Evolutionary conservation across 345 rosid genomes (phyloP), one percentile per base, ranked within the genome.

Genomic region (Salix dunnii): DNA sequence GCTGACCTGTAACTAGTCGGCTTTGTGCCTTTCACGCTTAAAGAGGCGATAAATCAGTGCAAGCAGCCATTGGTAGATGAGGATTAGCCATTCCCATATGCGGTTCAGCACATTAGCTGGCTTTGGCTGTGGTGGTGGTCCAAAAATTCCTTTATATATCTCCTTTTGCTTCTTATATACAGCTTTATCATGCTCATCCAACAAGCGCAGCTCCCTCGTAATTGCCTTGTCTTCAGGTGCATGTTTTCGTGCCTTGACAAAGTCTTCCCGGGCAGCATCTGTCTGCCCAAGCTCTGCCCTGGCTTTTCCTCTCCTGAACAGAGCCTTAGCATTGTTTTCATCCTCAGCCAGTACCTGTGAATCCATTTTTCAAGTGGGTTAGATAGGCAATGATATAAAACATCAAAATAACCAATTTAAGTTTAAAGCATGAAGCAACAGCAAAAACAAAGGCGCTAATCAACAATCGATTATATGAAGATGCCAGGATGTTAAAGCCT

Each of bases 251-350:
- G 94, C 98, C 87, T 91, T 93, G 13, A 83, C 77, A 74, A 91
- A 93, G 77, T 96, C 99, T 77, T 93, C 97, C 28, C 90, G 90
- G 8, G 98, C 97, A 74, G 94, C 91, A 64, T 93, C 99, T 33
- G 90, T 87, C 79, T 93, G 99, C 74, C 99, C 98, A 33, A 96
- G 96, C 81, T 96, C 98, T 38, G 94, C 86, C 81, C 86, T 88
- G 0, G 98, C 96, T 82, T 92, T 96, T 36, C 99, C 99, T 77
- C 98, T 87, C 74, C 99, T 93, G 82, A 91, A 93, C 79, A 93
- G 64, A 5, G 99, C 99, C 80, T 96, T 96, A 6, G 82, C 91
- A 58, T 91, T 96, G 83, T 90, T 91, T 71, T 93, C 98, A 73
- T 96, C 97, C 87, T 95, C 99, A 13, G 88, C 78, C 77, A 95